Evolutionary conservation across 257 asterid genomes (phyloP).

Genomic region (Penstemon barbatus): DNA sequence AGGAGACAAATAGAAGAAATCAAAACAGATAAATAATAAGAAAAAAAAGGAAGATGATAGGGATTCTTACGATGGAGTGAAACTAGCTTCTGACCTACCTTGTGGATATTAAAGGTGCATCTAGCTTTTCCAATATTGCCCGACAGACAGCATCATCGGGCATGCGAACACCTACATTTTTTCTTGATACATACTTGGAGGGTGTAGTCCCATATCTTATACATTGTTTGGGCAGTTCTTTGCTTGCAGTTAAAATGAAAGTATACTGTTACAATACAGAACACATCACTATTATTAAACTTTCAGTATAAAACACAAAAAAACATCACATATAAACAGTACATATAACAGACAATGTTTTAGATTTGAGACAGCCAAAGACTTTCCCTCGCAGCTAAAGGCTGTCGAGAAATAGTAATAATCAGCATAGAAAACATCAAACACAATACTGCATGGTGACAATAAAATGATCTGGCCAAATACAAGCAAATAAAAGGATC

Average conservation of each 20-base stretch:
- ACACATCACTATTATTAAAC: conserved; percentile 6
- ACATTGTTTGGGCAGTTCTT: conserved; percentile 83
- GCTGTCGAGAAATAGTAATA: not conserved
- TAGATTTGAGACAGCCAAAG: not conserved
- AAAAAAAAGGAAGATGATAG: not conserved
- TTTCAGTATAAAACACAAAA: conserved; percentile 9
- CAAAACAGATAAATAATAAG: not conserved
- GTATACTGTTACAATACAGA: conserved; percentile 69
- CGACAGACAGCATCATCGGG: conserved; percentile 89
- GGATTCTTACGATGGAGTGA: not conserved
- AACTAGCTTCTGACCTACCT: conserved; percentile 47
- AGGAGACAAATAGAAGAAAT: not conserved
- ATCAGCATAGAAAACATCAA: not conserved
- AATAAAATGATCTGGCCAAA: not conserved
- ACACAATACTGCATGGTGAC: not conserved
- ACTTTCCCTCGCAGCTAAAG: not conserved
- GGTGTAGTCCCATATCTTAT: conserved; percentile 67
- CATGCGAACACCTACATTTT: conserved; percentile 81
- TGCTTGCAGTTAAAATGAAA: conserved; percentile 83
- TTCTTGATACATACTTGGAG: conserved; percentile 70
- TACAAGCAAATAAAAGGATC: not conserved
- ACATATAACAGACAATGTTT: not conserved
- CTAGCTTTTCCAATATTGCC: conserved; percentile 77
- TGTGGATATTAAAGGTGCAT: conserved; percentile 78
- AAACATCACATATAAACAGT: conserved; percentile 17